Evolutionary conservation across 2,329 filamentous ascomycete genomes (phyloP), one percentile per base, ranked within the genome.

Genomic region (Venturia nashicola): DNA sequence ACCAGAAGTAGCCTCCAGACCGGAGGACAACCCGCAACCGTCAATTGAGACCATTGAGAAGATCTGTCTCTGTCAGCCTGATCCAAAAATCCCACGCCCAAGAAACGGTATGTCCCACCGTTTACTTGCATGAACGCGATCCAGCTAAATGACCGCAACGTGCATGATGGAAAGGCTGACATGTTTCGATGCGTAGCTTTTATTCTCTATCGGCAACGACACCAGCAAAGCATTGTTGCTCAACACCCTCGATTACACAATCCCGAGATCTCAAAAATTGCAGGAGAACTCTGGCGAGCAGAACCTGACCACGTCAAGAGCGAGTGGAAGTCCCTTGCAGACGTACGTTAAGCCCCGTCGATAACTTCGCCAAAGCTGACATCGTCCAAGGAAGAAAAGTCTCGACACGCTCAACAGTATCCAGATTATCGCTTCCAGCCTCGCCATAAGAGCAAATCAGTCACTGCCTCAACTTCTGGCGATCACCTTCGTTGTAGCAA

Each of bases 191-290:
- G 71, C 73, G 73, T 74, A 99, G 94, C 93, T 61, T 99, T 99
- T 78, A 99, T 99, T 68, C 82, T 99, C 70, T 99, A 96, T 78
- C 91, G 94, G 46, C 92, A 97, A 74, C 89, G 95, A 74, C 88
- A 94, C 71, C 93, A 97, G 75, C 86, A 89, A 20, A 81, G 85
- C 60, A 90, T 97, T 61, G 88, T 92, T 44, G 82, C 86, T 63
- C 83, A 90, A 69, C 84, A 97, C 71, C 93, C 92, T n/a, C 89
- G 91, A 55, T 84, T 97, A 68, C 87, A 92, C 57, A 97, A 97
- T 75, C 93, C 93, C 3, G 91, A 97, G 62, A 96, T 97, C 70
- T 97, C 93, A 68, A 97, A 97, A 76, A 95, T 97, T 70, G 96
- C 97, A 69, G 93, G 93, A 62, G 85, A 91, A 73, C 88, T 92